Evolutionary conservation across 345 rosid species (phyloP).

Genomic region (Physaria fendleri): DNA sequence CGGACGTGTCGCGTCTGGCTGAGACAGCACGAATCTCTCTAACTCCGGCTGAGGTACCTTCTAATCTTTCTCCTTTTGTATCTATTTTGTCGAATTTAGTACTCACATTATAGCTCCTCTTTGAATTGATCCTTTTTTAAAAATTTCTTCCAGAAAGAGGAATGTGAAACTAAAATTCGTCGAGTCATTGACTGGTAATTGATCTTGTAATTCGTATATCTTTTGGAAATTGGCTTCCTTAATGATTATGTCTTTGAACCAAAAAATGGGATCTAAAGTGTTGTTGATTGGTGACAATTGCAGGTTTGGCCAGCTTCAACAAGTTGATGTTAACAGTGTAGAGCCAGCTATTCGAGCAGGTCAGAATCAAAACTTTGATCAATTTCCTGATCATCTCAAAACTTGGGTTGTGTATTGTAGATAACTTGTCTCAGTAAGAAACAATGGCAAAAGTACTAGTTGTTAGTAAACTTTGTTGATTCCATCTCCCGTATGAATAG

Average conservation of each 20-base stretch:
- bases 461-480: background rate
- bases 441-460: background rate
- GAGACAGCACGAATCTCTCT: slow-evolving; percentile 82
- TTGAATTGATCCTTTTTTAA: background rate
- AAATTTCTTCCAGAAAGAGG: slow-evolving; percentile 44
- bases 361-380: slow-evolving; percentile 12
- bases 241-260: background rate
- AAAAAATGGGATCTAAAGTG: background rate
- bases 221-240: background rate
- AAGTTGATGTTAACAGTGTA: slow-evolving; percentile 61
- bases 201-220: background rate
- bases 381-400: background rate
- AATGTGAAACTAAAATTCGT: slow-evolving; percentile 61
- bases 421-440: background rate
- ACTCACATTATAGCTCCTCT: background rate
- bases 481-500: background rate
- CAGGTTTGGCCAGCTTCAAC: slow-evolving; percentile 96
- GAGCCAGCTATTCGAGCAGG: slow-evolving; percentile 88
- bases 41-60: slow-evolving; percentile 49
- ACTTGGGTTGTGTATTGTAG: background rate
- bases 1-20: slow-evolving; percentile 61
- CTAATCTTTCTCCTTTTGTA: background rate
- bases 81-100: background rate
- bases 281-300: slow-evolving; percentile 2
- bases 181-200: slow-evolving; percentile 63